Evolutionary conservation across 306 rosid genomes (phyloP), one percentile per base, ranked within the genome.

Genomic region (Cucurbita pepo): DNA sequence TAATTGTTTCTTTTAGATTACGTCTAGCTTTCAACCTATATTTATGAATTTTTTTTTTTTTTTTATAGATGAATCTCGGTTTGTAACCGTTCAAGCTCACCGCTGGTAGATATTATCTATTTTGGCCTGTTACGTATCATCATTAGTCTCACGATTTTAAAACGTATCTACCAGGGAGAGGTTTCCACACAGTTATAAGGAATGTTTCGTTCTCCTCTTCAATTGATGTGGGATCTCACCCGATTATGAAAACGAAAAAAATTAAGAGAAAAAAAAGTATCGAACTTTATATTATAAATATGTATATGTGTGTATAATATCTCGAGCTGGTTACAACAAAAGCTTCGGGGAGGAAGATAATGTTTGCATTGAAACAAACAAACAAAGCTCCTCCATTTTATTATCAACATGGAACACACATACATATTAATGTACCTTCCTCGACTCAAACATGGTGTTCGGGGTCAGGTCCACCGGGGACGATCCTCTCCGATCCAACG

Each of bases 381-480:
- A 60, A 0, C 8, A 36, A 10, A 60, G 21, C 12, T 3, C 21
- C 44, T 14, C 65, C 44, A 59, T 34, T 60, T 60, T 58, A 30
- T 58, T 30, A 58, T 57, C 38, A 57, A 10, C 15, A 30, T 30
- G 34, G 34, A 30, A 30, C 34, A 30, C 34, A 30, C 34, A 30
- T 30, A 30, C 34, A 30, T 30, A 30, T 30, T 30, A 30, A 30
- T 30, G 34, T 30, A 30, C 34, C 34, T 30, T 18, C 19, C 55
- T 51, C 45, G 15, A 64, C 44, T 65, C n/a, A 65, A 18, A 6
- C 53, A 65, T 43, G n/a, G 54, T 65, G 71, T 65, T 65, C 54
- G 2, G 71, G 71, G 54, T 65, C 71, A 2, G 71, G 71, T 65
- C 71, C 71, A 19, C 71, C 71, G 7, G 71, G 71, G 0, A 65